phyloP scores from a whole-genome alignment of 177 flowering plant genomes.

The Tripterygium wilfordii region DNA sequence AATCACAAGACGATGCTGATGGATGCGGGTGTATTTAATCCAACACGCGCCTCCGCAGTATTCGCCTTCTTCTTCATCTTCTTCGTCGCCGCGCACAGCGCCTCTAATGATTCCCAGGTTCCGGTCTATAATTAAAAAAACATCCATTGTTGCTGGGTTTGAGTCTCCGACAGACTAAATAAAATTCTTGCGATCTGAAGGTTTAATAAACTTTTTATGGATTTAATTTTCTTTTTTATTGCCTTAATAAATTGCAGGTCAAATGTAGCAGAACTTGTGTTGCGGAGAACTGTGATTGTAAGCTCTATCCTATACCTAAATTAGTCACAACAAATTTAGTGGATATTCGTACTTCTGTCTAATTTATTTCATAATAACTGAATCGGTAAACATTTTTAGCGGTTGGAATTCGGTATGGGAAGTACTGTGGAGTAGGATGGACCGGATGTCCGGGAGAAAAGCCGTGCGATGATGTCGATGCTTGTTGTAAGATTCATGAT shows the following conservation, averaged over 20 bases:
- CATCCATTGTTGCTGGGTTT: neutral
- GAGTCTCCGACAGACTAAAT: too few relatives aligned
- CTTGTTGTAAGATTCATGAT: slow-evolving; percentile 84
- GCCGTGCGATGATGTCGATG: slow-evolving; percentile 93
- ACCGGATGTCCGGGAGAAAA: slow-evolving; percentile 85
- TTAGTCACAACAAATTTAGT: too few relatives aligned
- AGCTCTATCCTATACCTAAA: slow-evolving; percentile 13
- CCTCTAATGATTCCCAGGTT: slow-evolving; percentile 18
- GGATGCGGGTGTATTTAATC: neutral
- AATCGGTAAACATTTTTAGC: slow-evolving; percentile 23
- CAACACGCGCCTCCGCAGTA: slow-evolving; percentile 13
- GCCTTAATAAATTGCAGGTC: slow-evolving; percentile 24
- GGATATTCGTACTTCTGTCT: too few relatives aligned
- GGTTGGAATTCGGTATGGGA: slow-evolving; percentile 81
- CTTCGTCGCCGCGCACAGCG: slow-evolving; percentile 13
- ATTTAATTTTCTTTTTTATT: neutral
- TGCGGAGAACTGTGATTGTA: slow-evolving; percentile 52
- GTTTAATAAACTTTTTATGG: too few relatives aligned
- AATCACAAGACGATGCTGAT: neutral
- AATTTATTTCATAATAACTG: too few relatives aligned
- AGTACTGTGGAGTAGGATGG: slow-evolving; percentile 91
- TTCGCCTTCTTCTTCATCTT: slow-evolving; percentile 22
- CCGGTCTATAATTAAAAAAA: neutral
- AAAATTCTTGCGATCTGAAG: too few relatives aligned
- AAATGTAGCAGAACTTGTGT: slow-evolving; percentile 71